Percentiles rank a stretch among this genome's conserved stretches.
Evolutionary conservation across 371 early-diverging fungal genomes (phyloP).

Genomic region (Circinella umbellata): DNA sequence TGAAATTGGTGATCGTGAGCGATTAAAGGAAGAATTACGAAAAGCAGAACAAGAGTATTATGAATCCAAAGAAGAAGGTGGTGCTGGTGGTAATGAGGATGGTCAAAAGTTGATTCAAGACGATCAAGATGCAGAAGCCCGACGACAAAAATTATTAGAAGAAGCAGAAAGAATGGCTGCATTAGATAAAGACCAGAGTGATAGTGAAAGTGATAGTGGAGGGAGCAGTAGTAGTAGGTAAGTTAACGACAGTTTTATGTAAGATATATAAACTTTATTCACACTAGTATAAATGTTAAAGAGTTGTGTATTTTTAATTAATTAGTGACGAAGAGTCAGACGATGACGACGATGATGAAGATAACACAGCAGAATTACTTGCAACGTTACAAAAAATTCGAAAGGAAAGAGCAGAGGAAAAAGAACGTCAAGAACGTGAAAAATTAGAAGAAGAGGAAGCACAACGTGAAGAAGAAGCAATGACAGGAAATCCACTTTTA

Average conservation of each 20-base stretch:
- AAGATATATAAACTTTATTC: background rate
- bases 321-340: constrained; percentile 21
- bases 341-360: constrained; percentile 85
- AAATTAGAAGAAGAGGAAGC: constrained; percentile 57
- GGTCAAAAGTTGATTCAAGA: constrained; percentile 18
- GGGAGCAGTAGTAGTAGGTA: constrained; percentile 35
- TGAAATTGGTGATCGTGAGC: constrained; percentile 65
- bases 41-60: constrained; percentile 73
- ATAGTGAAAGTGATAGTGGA: constrained; percentile 58
- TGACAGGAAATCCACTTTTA: constrained; percentile 88
- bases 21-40: constrained; percentile 70
- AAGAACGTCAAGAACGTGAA: constrained; percentile 80
- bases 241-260: background rate
- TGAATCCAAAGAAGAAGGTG: constrained; percentile 48
- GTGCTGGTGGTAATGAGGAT: background rate
- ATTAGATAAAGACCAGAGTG: constrained; percentile 71
- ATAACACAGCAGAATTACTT: constrained; percentile 89
- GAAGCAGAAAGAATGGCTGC: constrained; percentile 52
- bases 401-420: constrained; percentile 91
- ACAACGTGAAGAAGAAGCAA: constrained; percentile 60
- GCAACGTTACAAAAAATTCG: constrained; percentile 95
- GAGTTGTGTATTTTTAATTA: background rate
- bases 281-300: background rate
- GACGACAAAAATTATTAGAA: constrained; percentile 35
- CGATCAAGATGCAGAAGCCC: constrained; percentile 39